phyloP scores from a whole-genome alignment of 768 basidiomycete species.

The Pisolithus marmoratus region DNA sequence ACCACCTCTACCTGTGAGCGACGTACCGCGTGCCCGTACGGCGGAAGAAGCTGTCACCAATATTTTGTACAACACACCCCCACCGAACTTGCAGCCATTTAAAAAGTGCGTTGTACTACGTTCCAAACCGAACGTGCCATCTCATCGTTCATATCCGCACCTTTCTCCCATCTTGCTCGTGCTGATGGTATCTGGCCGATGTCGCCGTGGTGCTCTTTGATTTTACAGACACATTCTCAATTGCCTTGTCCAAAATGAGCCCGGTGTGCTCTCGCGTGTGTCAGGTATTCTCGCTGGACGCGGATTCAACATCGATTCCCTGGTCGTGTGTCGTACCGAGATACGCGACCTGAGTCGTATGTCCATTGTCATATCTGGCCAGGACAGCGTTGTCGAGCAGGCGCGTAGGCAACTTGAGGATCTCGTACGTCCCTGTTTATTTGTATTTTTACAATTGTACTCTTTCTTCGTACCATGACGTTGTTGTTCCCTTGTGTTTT shows the following conservation, averaged over 20 bases:
- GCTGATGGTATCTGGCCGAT: too few species aligned
- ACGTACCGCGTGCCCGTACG: slow-evolving; percentile 74
- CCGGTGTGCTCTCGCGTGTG: slow-evolving; percentile 96
- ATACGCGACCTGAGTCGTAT: slow-evolving; percentile 95
- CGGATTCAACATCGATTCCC: slow-evolving; percentile 97
- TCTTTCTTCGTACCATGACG: not conserved
- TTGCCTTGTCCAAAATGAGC: slow-evolving; percentile 98
- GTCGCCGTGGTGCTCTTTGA: too few species aligned
- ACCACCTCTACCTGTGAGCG: slow-evolving; percentile 80
- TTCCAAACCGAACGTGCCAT: not conserved
- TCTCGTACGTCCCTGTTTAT: slow-evolving; percentile 52
- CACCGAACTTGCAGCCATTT: slow-evolving; percentile 85
- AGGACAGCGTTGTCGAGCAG: slow-evolving; percentile 97
- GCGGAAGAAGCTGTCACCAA: slow-evolving; percentile 98
- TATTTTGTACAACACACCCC: slow-evolving; percentile 94
- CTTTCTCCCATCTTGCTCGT: not conserved
- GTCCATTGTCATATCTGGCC: slow-evolving; percentile 95
- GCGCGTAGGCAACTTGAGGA: slow-evolving; percentile 94
- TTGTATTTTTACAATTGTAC: not conserved
- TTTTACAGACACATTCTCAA: slow-evolving; percentile 82
- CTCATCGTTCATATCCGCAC: slow-evolving; percentile 1
- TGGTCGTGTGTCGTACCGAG: slow-evolving; percentile 97
- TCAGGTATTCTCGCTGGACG: slow-evolving; percentile 95
- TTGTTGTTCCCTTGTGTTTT: not conserved
- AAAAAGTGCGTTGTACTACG: slow-evolving; percentile 60